Evolutionary conservation across 1,284 basidiomycete genomes (phyloP).

Genomic region (Leccinum glutinopallens): DNA sequence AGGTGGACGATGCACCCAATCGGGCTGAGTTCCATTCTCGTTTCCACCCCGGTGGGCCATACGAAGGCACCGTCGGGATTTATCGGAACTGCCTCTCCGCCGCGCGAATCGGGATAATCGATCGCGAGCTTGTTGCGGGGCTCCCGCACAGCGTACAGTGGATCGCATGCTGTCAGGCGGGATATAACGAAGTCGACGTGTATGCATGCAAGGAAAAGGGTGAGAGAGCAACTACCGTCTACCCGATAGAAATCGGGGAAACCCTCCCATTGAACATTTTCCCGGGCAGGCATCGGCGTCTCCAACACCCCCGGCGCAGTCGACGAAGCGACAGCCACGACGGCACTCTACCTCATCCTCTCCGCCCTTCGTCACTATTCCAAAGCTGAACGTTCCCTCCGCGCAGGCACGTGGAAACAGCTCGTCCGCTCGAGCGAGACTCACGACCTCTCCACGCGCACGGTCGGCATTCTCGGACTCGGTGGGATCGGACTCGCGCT

Average conservation of each 20-base stretch:
- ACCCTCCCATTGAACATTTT: neutral
- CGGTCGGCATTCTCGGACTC: constrained; percentile 84
- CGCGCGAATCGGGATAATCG: constrained; percentile 71
- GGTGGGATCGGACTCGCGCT: constrained; percentile 83
- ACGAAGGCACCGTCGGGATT: constrained; percentile 74
- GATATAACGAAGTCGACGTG: constrained; percentile 85
- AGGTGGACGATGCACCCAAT: constrained; percentile 50
- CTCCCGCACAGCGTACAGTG: constrained; percentile 70
- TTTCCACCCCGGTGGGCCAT: constrained; percentile 67
- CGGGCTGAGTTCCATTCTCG: constrained; percentile 71
- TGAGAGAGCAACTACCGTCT: constrained; percentile 28
- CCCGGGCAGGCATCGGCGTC: constrained; percentile 69
- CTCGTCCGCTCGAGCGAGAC: constrained; percentile 43
- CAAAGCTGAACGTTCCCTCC: constrained; percentile 68
- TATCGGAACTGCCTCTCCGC: constrained; percentile 75
- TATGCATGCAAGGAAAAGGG: constrained; percentile 71
- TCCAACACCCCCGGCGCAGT: constrained; percentile 91
- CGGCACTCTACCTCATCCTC: constrained; percentile 82
- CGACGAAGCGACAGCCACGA: constrained; percentile 79
- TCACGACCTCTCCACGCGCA: constrained; percentile 77
- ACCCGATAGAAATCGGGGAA: neutral
- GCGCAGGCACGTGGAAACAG: constrained; percentile 35
- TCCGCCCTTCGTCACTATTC: constrained; percentile 80
- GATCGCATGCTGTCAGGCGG: constrained; percentile 80
- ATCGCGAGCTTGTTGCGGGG: constrained; percentile 69